Conservation (phyloP, 192 early-diverging fungal species). For the Gaertneriomyces semiglobifer region DNA sequence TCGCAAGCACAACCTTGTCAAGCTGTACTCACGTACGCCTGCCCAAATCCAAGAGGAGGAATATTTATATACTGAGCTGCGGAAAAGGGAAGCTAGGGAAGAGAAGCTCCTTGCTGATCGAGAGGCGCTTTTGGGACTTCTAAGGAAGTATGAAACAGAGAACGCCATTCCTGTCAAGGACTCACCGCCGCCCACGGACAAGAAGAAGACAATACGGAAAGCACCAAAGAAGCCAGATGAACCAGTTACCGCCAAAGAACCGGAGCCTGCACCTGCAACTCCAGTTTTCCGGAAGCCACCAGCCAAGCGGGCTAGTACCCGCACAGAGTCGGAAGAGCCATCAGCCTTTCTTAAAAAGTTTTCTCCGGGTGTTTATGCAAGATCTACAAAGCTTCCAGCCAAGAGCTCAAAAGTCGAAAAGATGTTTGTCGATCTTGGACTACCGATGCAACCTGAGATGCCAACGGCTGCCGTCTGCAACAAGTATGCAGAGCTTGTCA, state of each 20-base stretch:
- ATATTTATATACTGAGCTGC: conserved; percentile 70
- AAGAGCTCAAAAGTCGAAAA: conserved; percentile 52
- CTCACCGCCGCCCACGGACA: conserved; percentile 7
- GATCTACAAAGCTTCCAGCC: conserved; percentile 54
- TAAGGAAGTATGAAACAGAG: conserved; percentile 38
- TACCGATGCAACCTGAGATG: conserved; percentile 72
- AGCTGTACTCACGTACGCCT: conserved; percentile 66
- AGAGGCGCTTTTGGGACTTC: conserved; percentile 68
- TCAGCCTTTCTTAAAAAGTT: not conserved
- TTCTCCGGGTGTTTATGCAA: conserved; percentile 56
- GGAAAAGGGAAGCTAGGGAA: conserved; percentile 79
- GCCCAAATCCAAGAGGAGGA: conserved; percentile 86
- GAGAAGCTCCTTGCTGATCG: conserved; percentile 72
- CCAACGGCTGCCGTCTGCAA: conserved; percentile 75
- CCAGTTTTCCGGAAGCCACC: not conserved
- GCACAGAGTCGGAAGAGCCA: conserved; percentile 10
- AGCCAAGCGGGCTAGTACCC: conserved; percentile 3
- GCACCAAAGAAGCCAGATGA: conserved; percentile 10
- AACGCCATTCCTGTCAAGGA: not conserved
- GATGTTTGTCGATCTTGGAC: conserved; percentile 55
- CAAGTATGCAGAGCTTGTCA: conserved; percentile 73
- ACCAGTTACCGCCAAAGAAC: not conserved
- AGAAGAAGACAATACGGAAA: conserved; percentile 16
- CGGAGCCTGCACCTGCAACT: conserved; percentile 8
- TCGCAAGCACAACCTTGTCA: conserved; percentile 74